These are phyloP conservation scores for Pseudopediastrum boryanum DNA, from an alignment of 139 green algal genomes.

Conservation along the genomic window DNA sequence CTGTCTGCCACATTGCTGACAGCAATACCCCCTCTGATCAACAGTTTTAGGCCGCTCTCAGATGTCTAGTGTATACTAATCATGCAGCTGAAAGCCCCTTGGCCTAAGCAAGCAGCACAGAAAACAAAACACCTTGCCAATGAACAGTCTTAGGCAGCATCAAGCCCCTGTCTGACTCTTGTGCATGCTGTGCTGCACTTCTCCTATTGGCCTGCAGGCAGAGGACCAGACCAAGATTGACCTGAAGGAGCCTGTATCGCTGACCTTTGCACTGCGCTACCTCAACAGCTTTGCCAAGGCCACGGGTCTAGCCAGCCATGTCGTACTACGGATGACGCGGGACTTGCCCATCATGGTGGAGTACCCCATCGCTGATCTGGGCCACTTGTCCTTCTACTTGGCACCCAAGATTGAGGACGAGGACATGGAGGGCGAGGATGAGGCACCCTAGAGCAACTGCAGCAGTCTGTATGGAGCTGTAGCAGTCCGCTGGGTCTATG, in stretches of 20 bases:
- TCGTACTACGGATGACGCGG: slow-evolving; percentile 86
- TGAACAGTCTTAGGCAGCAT: neutral
- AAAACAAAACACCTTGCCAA: neutral
- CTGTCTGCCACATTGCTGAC: too few relatives aligned
- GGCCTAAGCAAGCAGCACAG: too few relatives aligned
- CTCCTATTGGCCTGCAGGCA: slow-evolving; percentile 41
- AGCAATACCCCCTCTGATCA: too few relatives aligned
- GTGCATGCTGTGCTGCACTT: neutral
- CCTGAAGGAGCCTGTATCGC: slow-evolving; percentile 90
- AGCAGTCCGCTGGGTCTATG: too few relatives aligned
- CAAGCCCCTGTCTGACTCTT: neutral
- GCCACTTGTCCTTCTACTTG: slow-evolving; percentile 73
- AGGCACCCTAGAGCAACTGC: too few relatives aligned
- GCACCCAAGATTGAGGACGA: slow-evolving; percentile 93
- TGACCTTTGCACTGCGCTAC: slow-evolving; percentile 98
- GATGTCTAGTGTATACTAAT: too few relatives aligned
- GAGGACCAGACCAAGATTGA: slow-evolving; percentile 92
- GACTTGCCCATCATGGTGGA: slow-evolving; percentile 93
- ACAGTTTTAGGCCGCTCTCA: too few relatives aligned
- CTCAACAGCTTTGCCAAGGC: slow-evolving; percentile 98
- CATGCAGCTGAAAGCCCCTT: too few relatives aligned
- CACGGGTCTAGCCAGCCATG: slow-evolving; percentile 46
- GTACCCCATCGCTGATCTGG: slow-evolving; percentile 91
- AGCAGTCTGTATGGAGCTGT: too few relatives aligned
- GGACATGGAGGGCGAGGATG: slow-evolving; percentile 52